These are phyloP conservation scores for Magnolia kwangsiensis DNA, from an alignment of 164 flowering plant genomes.

Conservation along the genomic window DNA sequence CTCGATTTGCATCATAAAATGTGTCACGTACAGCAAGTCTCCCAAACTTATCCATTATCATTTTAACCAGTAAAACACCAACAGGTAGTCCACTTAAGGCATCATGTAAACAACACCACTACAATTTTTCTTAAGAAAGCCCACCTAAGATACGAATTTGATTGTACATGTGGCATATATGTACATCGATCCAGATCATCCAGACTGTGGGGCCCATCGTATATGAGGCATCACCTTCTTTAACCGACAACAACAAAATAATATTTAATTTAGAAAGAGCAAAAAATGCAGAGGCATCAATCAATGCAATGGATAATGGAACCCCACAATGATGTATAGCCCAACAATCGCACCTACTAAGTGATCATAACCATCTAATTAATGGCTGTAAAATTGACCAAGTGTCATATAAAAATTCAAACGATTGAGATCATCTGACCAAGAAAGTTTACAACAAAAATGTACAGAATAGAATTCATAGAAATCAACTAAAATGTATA, in stretches of 20 bases:
- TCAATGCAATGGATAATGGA: not conserved
- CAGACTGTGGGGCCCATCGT: not conserved
- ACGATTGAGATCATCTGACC: not conserved
- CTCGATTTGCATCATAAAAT: conserved; percentile 69
- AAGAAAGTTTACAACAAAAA: not conserved
- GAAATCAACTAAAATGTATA: too few relatives aligned
- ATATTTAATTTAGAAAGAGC: not conserved
- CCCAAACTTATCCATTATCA: conserved; percentile 75
- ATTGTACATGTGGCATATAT: not conserved
- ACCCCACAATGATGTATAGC: too few relatives aligned
- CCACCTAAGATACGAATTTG: not conserved
- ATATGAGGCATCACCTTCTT: not conserved
- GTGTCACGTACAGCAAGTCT: conserved; percentile 55
- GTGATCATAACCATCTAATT: too few relatives aligned
- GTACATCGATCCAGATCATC: not conserved
- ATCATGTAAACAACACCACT: not conserved
- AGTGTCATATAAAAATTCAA: not conserved
- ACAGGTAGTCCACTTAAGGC: not conserved
- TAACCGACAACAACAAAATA: not conserved
- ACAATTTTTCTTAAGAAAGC: not conserved
- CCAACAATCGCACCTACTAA: too few relatives aligned
- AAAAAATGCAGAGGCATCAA: not conserved
- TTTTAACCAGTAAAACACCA: conserved; percentile 51
- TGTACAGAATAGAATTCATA: too few relatives aligned
- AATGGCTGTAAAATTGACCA: not conserved